Evolutionary conservation across 352 stramenopile species (phyloP).

Genomic region (Globisporangium carolinianum): DNA sequence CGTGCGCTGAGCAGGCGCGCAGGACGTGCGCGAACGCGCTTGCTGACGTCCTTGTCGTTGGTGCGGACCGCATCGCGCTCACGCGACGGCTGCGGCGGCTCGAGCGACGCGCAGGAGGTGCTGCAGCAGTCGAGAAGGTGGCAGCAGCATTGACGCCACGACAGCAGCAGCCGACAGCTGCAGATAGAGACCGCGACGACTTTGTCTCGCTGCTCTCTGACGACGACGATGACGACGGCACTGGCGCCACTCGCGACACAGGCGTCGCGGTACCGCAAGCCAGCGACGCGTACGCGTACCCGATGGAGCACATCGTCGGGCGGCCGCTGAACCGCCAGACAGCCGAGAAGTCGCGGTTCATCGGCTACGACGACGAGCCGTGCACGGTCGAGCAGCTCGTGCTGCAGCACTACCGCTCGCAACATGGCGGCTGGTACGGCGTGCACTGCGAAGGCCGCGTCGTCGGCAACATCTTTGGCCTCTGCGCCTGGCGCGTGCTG

Average conservation of each 20-base stretch:
- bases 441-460: constrained; percentile 79
- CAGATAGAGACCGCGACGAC: background rate
- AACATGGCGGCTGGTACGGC: constrained; percentile 69
- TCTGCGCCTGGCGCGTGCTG: constrained; percentile 88
- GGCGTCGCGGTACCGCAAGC: background rate
- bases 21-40: constrained; percentile 46
- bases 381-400: constrained; percentile 84
- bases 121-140: background rate
- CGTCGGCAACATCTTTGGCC: constrained; percentile 67
- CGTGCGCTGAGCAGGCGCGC: constrained; percentile 42
- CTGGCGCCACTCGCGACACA: background rate
- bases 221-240: constrained; percentile 3
- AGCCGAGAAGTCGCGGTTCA: constrained; percentile 78
- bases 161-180: background rate
- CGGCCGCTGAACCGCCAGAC: constrained; percentile 68
- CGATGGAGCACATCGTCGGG: constrained; percentile 45
- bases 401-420: constrained; percentile 59
- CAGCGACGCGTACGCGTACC: constrained; percentile 28
- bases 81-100: constrained; percentile 42
- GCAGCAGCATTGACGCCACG: too few species aligned
- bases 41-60: constrained; percentile 44
- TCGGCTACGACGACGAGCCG: constrained; percentile 82
- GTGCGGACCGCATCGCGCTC: constrained; percentile 49
- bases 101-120: constrained; percentile 11
- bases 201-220: constrained; percentile 16